Evolutionary conservation across 78 protist species (phyloP).

Genomic region (Monosiga brevicollis): DNA sequence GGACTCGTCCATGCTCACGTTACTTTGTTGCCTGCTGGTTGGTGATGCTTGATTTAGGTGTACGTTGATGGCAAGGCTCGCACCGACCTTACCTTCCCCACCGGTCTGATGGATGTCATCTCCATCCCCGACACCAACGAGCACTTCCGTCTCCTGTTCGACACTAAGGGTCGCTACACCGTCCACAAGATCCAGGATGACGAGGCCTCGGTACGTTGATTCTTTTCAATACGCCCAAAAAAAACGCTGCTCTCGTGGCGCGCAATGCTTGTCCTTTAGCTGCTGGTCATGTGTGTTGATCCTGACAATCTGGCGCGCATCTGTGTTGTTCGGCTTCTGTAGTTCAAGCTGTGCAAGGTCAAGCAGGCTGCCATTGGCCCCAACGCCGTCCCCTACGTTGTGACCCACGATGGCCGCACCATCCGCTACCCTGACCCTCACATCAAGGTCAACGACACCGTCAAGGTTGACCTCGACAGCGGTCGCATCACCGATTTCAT

Average conservation of each 20-base stretch:
- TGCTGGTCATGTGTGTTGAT: neutral
- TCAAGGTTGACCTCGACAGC: conserved; percentile 75
- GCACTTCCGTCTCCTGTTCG: conserved; percentile 96
- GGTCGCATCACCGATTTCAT: conserved; percentile 52
- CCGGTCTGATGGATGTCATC: conserved; percentile 98
- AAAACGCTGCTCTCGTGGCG: too few species aligned
- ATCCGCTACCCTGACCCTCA: conserved; percentile 97
- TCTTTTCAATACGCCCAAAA: too few species aligned
- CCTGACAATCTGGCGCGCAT: neutral
- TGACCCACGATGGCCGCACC: conserved; percentile 98
- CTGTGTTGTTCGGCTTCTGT: neutral
- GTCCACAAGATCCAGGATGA: conserved; percentile 80
- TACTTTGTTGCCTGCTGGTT: too few species aligned
- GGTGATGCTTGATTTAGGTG: too few species aligned
- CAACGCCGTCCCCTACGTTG: conserved; percentile 80
- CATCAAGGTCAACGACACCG: conserved; percentile 80
- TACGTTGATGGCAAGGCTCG: conserved; percentile 93
- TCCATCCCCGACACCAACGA: conserved; percentile 88
- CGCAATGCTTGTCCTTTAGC: neutral
- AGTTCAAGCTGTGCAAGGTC: conserved; percentile 90
- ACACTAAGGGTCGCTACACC: conserved; percentile 96
- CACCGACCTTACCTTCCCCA: conserved; percentile 94
- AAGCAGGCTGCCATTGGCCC: conserved; percentile 44
- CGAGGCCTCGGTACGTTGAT: conserved; percentile 63
- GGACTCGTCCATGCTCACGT: too few species aligned